These are phyloP conservation scores for Termitomyces heimii DNA, from an alignment of 768 basidiomycete genomes.

Conservation along the genomic window DNA sequence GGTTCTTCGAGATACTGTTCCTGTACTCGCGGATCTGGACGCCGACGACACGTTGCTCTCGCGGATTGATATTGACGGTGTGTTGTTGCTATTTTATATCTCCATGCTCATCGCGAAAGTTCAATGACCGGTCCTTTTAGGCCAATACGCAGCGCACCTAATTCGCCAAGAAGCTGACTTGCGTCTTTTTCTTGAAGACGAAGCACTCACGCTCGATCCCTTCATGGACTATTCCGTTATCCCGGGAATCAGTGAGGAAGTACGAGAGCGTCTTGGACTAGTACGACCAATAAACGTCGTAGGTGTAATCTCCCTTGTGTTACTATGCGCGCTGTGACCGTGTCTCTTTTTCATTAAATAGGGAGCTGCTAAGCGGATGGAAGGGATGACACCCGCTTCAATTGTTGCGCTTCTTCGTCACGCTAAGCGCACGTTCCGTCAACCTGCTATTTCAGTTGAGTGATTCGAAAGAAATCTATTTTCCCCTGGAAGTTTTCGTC, in stretches of 20 bases:
- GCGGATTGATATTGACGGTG: constrained; percentile 6
- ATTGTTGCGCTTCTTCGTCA: constrained; percentile 64
- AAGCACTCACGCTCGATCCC: constrained; percentile 62
- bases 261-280: constrained; percentile 53
- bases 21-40: constrained; percentile 44
- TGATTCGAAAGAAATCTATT: not conserved
- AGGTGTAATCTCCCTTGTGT: not conserved
- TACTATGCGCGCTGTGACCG: not conserved
- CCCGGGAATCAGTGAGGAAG: constrained; percentile 69
- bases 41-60: constrained; percentile 52
- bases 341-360: constrained; percentile 18
- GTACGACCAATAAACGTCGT: constrained; percentile 44
- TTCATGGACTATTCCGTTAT: constrained; percentile 64
- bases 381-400: constrained; percentile 84
- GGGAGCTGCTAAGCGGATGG: constrained; percentile 93
- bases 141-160: constrained; percentile 57
- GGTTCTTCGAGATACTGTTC: constrained; percentile 37
- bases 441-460: not conserved
- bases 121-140: constrained; percentile 25
- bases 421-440: constrained; percentile 37
- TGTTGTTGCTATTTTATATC: not conserved
- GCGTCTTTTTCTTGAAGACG: constrained; percentile 68
- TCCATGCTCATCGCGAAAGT: no score
- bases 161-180: constrained; percentile 73
- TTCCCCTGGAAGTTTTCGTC: no score